Percentiles rank a stretch among this genome's conserved stretches.
Evolutionary conservation across 345 rosid genomes (phyloP).

Genomic region (Hypericum perforatum): DNA sequence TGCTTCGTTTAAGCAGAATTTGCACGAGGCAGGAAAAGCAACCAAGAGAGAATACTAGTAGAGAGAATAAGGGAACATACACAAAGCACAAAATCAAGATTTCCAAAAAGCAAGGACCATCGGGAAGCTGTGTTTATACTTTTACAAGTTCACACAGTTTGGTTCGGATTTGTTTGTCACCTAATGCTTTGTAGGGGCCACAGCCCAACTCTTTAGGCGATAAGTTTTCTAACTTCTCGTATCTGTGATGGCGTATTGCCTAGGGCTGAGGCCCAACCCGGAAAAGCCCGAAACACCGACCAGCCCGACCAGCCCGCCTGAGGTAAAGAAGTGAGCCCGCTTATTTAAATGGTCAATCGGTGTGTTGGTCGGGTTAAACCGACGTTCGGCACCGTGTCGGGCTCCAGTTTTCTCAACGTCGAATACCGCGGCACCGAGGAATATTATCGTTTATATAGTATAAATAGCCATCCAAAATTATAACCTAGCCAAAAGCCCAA

Average conservation of each 20-base stretch:
- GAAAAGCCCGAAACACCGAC: too few species aligned
- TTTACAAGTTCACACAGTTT: constrained; percentile 18
- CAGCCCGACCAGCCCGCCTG: too few species aligned
- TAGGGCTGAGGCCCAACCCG: neutral
- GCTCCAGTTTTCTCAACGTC: too few species aligned
- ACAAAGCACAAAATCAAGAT: constrained; percentile 57
- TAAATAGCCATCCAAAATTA: too few species aligned
- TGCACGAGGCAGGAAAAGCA: too few species aligned
- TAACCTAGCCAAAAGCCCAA: too few species aligned
- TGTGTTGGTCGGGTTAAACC: too few species aligned
- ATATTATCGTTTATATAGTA: too few species aligned
- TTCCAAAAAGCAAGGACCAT: constrained; percentile 33
- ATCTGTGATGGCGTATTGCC: neutral
- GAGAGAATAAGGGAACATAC: constrained; percentile 10
- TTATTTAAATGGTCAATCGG: too few species aligned
- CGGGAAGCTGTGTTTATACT: constrained; percentile 13
- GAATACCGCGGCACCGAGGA: too few species aligned
- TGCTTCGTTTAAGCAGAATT: neutral
- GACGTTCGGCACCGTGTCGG: too few species aligned
- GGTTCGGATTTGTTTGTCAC: constrained; percentile 22
- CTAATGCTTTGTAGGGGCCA: constrained; percentile 11
- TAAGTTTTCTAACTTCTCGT: neutral
- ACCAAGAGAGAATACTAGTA: constrained; percentile 1
- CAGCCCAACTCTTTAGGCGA: neutral
- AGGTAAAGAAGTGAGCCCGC: too few species aligned